These are phyloP conservation scores for Cylindrotheca fusiformis DNA, from an alignment of 108 stramenopile genomes.

Conservation along the genomic window DNA sequence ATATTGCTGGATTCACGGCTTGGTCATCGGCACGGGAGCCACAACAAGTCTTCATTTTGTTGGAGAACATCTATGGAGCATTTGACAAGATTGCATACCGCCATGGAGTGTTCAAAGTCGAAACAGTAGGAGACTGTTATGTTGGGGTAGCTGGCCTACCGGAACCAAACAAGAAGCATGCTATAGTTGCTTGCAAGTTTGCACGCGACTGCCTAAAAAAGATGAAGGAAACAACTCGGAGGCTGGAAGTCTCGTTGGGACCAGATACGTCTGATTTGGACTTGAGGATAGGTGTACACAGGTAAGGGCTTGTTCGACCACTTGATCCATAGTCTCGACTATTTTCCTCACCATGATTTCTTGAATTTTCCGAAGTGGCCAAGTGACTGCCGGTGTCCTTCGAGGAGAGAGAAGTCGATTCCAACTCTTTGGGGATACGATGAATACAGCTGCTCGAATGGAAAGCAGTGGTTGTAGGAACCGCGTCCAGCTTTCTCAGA, in stretches of 20 bases:
- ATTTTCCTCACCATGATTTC: background rate
- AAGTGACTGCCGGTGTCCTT: background rate
- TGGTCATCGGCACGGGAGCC: slow-evolving; percentile 14
- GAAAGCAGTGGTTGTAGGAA: slow-evolving; percentile 36
- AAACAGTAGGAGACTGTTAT: background rate
- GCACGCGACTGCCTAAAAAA: slow-evolving; percentile 3
- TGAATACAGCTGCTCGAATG: slow-evolving; percentile 58
- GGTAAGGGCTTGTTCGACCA: no score
- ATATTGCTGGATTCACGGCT: slow-evolving; percentile 14
- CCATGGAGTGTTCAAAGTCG: slow-evolving; percentile 1
- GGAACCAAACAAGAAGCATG: background rate
- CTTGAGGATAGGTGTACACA: slow-evolving; percentile 2
- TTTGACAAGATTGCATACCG: slow-evolving; percentile 1
- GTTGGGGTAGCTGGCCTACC: background rate
- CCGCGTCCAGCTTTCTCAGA: slow-evolving; percentile 49
- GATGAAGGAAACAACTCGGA: background rate
- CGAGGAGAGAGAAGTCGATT: slow-evolving; percentile 17
- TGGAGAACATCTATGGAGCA: slow-evolving; percentile 1
- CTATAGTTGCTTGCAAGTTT: background rate
- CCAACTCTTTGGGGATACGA: slow-evolving; percentile 42
- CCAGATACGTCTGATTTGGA: slow-evolving; percentile 3
- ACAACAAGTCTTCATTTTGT: slow-evolving; percentile 4
- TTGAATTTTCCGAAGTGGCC: background rate
- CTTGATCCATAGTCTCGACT: no score
- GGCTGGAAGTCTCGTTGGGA: slow-evolving; percentile 5